Conservation (phyloP, 495 filamentous ascomycete genomes). For the Neurospora hispaniola region DNA sequence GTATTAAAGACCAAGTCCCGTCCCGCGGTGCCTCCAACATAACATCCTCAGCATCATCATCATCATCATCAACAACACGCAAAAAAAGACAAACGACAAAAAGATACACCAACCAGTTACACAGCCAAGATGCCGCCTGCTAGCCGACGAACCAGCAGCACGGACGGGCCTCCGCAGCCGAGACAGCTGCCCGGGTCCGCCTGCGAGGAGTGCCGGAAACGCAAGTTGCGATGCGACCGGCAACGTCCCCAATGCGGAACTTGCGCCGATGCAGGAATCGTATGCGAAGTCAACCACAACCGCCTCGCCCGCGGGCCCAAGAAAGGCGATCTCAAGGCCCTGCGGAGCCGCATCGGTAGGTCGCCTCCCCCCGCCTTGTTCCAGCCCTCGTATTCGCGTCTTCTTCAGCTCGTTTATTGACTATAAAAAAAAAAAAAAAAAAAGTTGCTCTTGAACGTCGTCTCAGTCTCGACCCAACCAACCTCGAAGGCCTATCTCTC, state of each 20-base stretch:
- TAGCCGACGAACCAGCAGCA: neutral
- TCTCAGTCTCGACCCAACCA: slow-evolving; percentile 23
- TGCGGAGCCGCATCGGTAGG: slow-evolving; percentile 38
- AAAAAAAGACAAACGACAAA: neutral
- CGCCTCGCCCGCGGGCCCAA: slow-evolving; percentile 41
- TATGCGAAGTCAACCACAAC: slow-evolving; percentile 38
- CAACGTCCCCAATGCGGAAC: slow-evolving; percentile 40
- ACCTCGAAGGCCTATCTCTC: slow-evolving; percentile 5
- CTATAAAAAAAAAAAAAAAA: too few relatives aligned
- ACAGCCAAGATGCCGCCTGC: neutral
- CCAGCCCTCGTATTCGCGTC: neutral
- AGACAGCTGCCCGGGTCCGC: slow-evolving; percentile 34
- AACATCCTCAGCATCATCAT: neutral
- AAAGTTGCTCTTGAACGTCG: slow-evolving; percentile 28
- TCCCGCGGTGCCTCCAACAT: neutral
- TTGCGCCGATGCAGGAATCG: slow-evolving; percentile 37
- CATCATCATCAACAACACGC: too few relatives aligned
- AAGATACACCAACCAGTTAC: neutral
- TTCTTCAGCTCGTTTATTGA: neutral
- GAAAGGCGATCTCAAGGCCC: slow-evolving; percentile 41
- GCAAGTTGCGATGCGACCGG: slow-evolving; percentile 42
- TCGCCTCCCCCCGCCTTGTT: neutral
- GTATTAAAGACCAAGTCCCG: neutral
- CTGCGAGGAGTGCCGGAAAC: slow-evolving; percentile 39
- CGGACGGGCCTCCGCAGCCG: slow-evolving; percentile 12